A percentile compares a stretch with the other conserved stretches of the same genome.
Evolutionary conservation across 192 early-diverging fungal genomes (phyloP).

Genomic region (Coemansia sp.): DNA sequence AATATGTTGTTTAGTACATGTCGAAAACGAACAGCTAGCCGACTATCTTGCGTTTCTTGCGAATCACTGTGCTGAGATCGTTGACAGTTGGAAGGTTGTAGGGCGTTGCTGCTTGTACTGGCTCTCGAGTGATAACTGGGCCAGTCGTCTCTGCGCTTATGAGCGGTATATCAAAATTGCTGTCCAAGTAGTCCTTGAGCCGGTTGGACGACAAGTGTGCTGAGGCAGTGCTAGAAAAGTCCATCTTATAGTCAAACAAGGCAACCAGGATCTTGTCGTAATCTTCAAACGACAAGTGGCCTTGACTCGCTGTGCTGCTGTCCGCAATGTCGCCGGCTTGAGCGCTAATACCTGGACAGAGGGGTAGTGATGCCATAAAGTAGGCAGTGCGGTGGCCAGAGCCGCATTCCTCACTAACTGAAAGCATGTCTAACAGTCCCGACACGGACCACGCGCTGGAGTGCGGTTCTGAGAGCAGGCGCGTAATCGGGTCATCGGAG

Average conservation of each 20-base stretch:
- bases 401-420: constrained; percentile 75
- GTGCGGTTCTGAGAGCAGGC: constrained; percentile 40
- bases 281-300: constrained; percentile 28
- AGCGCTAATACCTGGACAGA: neutral
- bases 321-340: neutral
- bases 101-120: neutral
- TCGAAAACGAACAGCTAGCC: neutral
- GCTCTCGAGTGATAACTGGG: neutral
- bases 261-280: constrained; percentile 34
- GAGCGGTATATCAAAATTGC: constrained; percentile 10
- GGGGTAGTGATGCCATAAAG: constrained; percentile 45
- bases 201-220: constrained; percentile 28
- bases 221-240: constrained; percentile 28
- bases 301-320: constrained; percentile 22
- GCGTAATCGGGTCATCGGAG: constrained; percentile 54
- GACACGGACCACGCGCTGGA: constrained; percentile 50
- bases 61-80: constrained; percentile 37
- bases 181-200: constrained; percentile 18
- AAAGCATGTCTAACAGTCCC: constrained; percentile 68
- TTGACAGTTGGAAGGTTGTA: constrained; percentile 18
- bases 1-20: neutral
- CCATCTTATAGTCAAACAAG: constrained; percentile 44
- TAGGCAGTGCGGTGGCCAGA: constrained; percentile 71
- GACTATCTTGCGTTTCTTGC: constrained; percentile 45
- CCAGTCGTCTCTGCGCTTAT: constrained; percentile 18